These are phyloP conservation scores for Grosmannia huntii DNA, from an alignment of 2,329 filamentous ascomycete genomes.

Conservation along the genomic window DNA sequence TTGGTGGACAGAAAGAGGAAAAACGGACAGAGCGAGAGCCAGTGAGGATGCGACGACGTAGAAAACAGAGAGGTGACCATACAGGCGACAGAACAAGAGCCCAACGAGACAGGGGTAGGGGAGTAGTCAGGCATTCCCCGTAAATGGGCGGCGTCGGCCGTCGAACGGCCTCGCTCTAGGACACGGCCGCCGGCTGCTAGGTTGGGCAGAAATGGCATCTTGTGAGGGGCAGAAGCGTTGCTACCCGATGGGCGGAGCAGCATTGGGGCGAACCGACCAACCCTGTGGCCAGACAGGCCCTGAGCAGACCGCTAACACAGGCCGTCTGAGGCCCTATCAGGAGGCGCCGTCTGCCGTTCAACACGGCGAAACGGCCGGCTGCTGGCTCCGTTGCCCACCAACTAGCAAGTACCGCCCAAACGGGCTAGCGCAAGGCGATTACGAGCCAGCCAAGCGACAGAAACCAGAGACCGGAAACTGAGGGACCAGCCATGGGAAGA, in stretches of 20 bases:
- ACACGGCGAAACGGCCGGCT: neutral
- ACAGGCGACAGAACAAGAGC: neutral
- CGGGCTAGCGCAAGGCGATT: neutral
- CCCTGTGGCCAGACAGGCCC: neutral
- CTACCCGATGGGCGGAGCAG: slow-evolving; percentile 1
- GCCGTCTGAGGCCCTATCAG: neutral
- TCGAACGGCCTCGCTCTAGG: neutral
- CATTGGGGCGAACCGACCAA: neutral
- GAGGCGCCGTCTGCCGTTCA: neutral
- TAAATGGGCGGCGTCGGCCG: neutral
- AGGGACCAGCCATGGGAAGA: no score
- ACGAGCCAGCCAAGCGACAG: neutral
- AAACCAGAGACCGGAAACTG: neutral
- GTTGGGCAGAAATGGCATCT: neutral
- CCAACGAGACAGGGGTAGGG: neutral
- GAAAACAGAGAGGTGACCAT: neutral
- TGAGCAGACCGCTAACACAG: neutral
- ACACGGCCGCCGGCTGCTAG: neutral
- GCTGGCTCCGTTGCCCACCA: neutral
- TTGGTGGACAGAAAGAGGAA: neutral
- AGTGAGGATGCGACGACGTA: neutral
- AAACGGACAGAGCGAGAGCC: neutral
- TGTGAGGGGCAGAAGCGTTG: neutral
- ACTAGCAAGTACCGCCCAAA: no score
- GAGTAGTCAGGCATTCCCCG: neutral